phyloP scores from a whole-genome alignment of 2,329 filamentous ascomycete genomes.

The Cladobotryum mycophilum region DNA sequence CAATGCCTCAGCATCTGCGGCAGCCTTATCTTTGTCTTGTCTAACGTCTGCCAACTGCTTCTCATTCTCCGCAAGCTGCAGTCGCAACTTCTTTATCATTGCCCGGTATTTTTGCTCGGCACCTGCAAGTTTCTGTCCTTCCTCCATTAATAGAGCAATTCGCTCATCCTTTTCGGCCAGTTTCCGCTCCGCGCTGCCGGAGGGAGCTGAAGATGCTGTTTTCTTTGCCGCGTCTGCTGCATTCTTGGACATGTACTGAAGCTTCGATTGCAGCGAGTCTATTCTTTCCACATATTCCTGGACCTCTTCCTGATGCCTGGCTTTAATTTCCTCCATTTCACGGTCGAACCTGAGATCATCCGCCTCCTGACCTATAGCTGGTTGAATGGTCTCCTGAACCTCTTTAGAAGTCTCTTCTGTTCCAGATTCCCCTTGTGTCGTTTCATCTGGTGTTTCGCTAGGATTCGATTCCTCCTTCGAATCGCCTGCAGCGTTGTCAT shows the following conservation, averaged over 20 bases:
- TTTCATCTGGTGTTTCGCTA: not conserved
- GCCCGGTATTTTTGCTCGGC: slow-evolving; percentile 79
- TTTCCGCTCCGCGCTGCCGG: slow-evolving; percentile 67
- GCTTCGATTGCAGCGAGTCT: slow-evolving; percentile 83
- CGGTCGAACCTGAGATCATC: slow-evolving; percentile 10
- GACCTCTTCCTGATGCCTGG: slow-evolving; percentile 67
- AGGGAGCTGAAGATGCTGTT: slow-evolving; percentile 53
- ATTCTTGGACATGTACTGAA: slow-evolving; percentile 80
- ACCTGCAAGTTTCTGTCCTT: slow-evolving; percentile 82
- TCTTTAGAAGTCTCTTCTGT: not conserved
- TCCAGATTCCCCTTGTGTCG: not conserved
- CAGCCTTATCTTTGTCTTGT: slow-evolving; percentile 53
- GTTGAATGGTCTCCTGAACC: not conserved
- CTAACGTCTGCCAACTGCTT: slow-evolving; percentile 55
- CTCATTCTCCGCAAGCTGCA: slow-evolving; percentile 59
- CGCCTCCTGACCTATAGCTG: not conserved
- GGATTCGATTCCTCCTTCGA: not conserved
- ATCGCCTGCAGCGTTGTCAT: not conserved
- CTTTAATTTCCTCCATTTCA: slow-evolving; percentile 21
- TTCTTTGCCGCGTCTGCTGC: slow-evolving; percentile 69
- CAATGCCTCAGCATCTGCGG: slow-evolving; percentile 42
- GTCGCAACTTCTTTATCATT: slow-evolving; percentile 74
- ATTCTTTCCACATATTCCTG: slow-evolving; percentile 81
- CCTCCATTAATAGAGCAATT: slow-evolving; percentile 83
- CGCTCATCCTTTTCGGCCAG: slow-evolving; percentile 85